Percentiles rank a stretch among this genome's conserved stretches.
These are phyloP conservation scores for Fusarium torulosum DNA, from an alignment of 2,329 filamentous ascomycete genomes.

Conservation along the genomic window DNA sequence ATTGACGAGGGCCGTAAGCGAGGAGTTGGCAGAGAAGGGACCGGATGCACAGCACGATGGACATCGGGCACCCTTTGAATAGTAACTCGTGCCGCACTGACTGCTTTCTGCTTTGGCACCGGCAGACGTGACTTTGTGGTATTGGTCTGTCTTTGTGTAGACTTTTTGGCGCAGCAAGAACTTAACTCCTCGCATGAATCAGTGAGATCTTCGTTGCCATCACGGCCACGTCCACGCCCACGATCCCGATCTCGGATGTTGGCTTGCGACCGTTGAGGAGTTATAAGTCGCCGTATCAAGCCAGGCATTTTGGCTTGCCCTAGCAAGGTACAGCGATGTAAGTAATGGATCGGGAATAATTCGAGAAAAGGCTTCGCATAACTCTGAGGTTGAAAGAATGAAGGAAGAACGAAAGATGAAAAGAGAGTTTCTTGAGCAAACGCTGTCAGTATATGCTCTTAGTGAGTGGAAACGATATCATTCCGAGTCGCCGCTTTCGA, in stretches of 20 bases:
- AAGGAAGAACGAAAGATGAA: conserved; percentile 9
- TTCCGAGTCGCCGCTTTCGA: conserved; percentile 35
- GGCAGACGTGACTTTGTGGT: conserved; percentile 44
- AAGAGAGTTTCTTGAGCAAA: conserved; percentile 38
- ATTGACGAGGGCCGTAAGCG: conserved; percentile 56
- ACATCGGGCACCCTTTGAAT: conserved; percentile 56
- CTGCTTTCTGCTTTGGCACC: conserved; percentile 34
- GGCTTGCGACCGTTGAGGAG: conserved; percentile 31
- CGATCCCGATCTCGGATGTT: conserved; percentile 16
- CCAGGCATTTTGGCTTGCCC: conserved; percentile 43
- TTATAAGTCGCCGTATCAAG: conserved; percentile 45
- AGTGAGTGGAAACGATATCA: conserved; percentile 16
- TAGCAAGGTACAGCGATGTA: conserved; percentile 19
- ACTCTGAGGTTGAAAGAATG: conserved; percentile 10
- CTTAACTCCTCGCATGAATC: conserved; percentile 41
- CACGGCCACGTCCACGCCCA: background rate
- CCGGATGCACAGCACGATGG: conserved; percentile 54
- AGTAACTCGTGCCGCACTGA: conserved; percentile 40
- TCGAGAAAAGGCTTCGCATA: conserved; percentile 40
- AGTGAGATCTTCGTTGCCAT: conserved; percentile 29
- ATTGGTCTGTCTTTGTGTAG: conserved; percentile 29
- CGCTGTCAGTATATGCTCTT: conserved; percentile 27
- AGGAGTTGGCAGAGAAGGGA: conserved; percentile 55
- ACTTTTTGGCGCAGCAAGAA: conserved; percentile 34
- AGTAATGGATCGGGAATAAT: conserved; percentile 24